phyloP scores from a whole-genome alignment of 176 grass and related monocot species.

The Bromus sterilis region DNA sequence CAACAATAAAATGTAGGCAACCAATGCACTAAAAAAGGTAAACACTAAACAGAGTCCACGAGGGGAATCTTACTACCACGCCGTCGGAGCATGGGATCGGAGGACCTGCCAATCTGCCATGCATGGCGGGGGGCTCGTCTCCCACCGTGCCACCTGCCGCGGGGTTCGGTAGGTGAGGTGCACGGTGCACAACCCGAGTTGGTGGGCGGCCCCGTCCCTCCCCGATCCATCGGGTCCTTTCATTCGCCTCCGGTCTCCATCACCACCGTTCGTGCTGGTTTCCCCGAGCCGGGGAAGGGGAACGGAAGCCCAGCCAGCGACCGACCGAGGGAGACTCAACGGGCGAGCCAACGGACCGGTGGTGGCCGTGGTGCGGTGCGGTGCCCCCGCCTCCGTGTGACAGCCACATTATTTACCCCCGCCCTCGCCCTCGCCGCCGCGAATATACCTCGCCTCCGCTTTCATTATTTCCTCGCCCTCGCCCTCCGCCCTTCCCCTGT shows the following conservation, averaged over 20 bases:
- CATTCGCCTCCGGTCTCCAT: not conserved
- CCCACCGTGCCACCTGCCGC: not conserved
- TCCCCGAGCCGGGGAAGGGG: not conserved
- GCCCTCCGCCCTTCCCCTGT: not conserved
- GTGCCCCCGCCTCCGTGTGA: no score
- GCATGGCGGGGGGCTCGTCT: not conserved
- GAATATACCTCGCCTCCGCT: not conserved
- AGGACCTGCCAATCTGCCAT: not conserved
- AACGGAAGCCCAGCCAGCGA: not conserved
- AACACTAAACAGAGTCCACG: no score
- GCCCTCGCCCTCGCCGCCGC: slow-evolving; percentile 9
- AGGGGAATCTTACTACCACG: no score
- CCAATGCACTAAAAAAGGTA: no score
- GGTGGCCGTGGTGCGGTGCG: not conserved
- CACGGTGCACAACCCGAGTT: not conserved
- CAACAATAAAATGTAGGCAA: no score
- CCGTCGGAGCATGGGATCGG: no score
- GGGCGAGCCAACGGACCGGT: not conserved
- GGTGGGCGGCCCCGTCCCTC: no score
- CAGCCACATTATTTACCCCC: slow-evolving; percentile 53
- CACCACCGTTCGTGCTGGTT: not conserved
- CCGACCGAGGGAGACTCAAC: not conserved
- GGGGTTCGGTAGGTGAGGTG: no score
- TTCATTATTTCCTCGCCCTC: not conserved
- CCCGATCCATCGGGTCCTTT: not conserved